Conservation (phyloP, 345 rosid species). For the Eucalyptus leucophloia region DNA sequence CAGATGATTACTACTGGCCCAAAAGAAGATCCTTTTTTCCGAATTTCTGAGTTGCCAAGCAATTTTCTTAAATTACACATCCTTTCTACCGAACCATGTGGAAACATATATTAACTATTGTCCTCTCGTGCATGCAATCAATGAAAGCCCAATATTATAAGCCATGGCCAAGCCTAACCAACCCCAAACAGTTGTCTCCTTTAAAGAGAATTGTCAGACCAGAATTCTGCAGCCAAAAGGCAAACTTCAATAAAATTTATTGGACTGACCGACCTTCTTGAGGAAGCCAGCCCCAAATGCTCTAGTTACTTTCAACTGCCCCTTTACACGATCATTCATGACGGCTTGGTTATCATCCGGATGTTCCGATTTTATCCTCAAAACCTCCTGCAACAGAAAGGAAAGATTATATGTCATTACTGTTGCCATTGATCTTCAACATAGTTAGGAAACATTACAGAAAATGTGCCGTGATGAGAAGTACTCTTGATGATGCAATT, state of each 20-base stretch:
- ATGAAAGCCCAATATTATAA: neutral
- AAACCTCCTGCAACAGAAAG: conserved; percentile 53
- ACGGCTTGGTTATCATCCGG: conserved; percentile 73
- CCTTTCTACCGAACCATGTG: neutral
- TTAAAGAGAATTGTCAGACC: neutral
- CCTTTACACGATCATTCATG: conserved; percentile 85
- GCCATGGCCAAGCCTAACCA: neutral
- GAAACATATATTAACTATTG: neutral
- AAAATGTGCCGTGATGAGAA: neutral
- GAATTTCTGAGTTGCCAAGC: neutral
- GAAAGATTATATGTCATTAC: neutral
- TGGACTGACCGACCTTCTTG: conserved; percentile 57
- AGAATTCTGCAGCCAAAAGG: neutral
- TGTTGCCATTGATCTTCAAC: neutral
- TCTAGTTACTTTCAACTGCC: conserved; percentile 88
- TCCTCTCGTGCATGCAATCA: neutral
- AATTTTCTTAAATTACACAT: neutral
- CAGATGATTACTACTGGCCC: neutral
- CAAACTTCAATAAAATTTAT: neutral
- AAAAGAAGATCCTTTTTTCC: neutral
- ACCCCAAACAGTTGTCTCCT: neutral
- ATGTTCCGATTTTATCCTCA: conserved; percentile 72
- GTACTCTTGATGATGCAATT: neutral
- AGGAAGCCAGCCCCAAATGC: conserved; percentile 94
- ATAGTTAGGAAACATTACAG: neutral